These are phyloP conservation scores for Penicillium digitatum DNA, from an alignment of 2,329 filamentous ascomycete species.

Conservation along the genomic window DNA sequence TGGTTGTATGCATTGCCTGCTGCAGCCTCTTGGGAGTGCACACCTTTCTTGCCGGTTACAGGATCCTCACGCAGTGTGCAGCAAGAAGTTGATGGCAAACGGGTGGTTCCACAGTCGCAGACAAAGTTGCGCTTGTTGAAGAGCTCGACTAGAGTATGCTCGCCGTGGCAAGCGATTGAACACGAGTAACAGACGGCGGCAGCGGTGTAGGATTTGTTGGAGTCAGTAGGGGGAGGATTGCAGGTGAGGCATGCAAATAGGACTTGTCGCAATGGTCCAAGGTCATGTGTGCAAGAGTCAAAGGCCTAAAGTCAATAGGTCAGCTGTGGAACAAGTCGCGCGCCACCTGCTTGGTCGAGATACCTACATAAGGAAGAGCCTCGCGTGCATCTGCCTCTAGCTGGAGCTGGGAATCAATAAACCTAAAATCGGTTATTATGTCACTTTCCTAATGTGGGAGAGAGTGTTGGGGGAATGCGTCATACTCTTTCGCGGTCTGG, in stretches of 20 bases:
- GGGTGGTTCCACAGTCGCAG: conserved; percentile 90
- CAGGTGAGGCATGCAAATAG: conserved; percentile 94
- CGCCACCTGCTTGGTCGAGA: not conserved
- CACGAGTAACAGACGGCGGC: conserved; percentile 95
- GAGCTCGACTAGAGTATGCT: conserved; percentile 90
- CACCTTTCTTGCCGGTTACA: conserved; percentile 70
- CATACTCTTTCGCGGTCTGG: conserved; percentile 68
- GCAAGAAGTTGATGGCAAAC: conserved; percentile 65
- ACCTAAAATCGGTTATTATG: conserved; percentile 50
- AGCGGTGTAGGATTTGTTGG: conserved; percentile 60
- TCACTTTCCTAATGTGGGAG: not conserved
- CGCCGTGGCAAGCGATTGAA: conserved; percentile 93
- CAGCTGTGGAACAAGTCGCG: conserved; percentile 10
- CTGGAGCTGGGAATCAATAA: conserved; percentile 81
- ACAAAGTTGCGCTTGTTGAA: conserved; percentile 94
- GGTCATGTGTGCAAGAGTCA: conserved; percentile 83
- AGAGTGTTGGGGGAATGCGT: not conserved
- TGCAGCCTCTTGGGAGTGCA: conserved; percentile 67
- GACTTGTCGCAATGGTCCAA: conserved; percentile 80
- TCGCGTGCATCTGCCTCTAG: conserved; percentile 94
- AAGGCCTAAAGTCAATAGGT: conserved; percentile 63
- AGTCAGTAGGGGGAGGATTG: conserved; percentile 68
- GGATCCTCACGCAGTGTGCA: conserved; percentile 73
- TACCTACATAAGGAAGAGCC: conserved; percentile 79
- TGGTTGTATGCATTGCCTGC: conserved; percentile 85